These are phyloP conservation scores for Lepidium didymum DNA, from an alignment of 345 rosid genomes.

Conservation along the genomic window DNA sequence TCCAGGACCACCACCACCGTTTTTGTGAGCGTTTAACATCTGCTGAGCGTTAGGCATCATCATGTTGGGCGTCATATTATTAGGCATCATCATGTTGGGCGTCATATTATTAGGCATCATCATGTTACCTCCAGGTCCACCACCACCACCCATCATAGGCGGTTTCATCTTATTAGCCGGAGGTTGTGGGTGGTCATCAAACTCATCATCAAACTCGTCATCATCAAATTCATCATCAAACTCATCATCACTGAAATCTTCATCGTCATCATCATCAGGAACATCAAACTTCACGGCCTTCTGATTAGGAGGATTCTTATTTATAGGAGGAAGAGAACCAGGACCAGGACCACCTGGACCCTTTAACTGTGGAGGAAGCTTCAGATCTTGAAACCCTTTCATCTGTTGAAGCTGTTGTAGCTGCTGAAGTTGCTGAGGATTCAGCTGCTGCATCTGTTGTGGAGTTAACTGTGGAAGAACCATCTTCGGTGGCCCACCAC, in stretches of 20 bases:
- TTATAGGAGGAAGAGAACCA: constrained; percentile 16
- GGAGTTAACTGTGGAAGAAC: constrained; percentile 26
- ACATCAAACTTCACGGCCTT: constrained; percentile 42
- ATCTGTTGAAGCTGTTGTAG: constrained; percentile 55
- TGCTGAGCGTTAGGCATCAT: constrained; percentile 56
- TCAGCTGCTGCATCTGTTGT: constrained; percentile 47
- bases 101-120: constrained; percentile 48
- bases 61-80: constrained; percentile 41
- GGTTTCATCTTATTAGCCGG: constrained; percentile 52
- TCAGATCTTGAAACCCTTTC: constrained; percentile 65
- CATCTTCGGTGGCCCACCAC: constrained; percentile 26
- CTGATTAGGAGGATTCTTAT: constrained; percentile 34
- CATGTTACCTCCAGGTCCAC: constrained; percentile 23
- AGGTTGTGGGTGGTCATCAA: constrained; percentile 37
- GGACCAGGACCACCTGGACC: constrained; percentile 33
- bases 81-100: constrained; percentile 47
- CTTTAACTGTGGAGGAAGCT: constrained; percentile 54
- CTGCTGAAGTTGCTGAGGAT: constrained; percentile 51
- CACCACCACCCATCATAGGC: constrained; percentile 43
- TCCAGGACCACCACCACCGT: constrained; percentile 32
- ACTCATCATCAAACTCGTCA: constrained; percentile 41
- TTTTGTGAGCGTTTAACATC: constrained; percentile 46
- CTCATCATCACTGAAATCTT: constrained; percentile 39
- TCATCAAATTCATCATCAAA: constrained; percentile 45
- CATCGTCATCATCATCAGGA: constrained; percentile 41